A percentile compares a stretch with the other conserved stretches of the same genome.
Conservation (phyloP, 2,329 filamentous ascomycete genomes). For the Exophiala phaeomuriformis region DNA sequence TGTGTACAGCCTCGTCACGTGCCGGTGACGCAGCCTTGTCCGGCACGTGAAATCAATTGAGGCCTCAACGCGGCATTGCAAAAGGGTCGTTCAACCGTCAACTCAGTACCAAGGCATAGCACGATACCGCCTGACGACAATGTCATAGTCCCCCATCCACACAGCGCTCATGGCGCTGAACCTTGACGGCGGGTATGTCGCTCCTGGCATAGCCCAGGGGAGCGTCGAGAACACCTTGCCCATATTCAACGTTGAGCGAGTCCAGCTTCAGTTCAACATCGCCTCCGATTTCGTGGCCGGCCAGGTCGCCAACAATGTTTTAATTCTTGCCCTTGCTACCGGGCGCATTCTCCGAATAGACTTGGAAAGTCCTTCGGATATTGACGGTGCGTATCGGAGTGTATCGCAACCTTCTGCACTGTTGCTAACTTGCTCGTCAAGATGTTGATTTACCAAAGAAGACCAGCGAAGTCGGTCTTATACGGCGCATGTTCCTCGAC, state of each 20-base stretch:
- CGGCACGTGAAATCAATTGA: not conserved
- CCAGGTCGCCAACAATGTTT: constrained; percentile 94
- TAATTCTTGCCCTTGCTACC: constrained; percentile 85
- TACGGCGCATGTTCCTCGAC: constrained; percentile 93
- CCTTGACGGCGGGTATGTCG: constrained; percentile 63
- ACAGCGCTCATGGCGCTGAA: constrained; percentile 60
- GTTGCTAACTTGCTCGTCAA: constrained; percentile 33
- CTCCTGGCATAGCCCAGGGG: constrained; percentile 56
- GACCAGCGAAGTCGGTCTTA: constrained; percentile 80
- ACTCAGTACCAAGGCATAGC: not conserved
- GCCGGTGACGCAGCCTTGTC: not conserved
- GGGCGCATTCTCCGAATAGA: constrained; percentile 91
- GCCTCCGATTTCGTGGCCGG: constrained; percentile 93
- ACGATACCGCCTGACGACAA: not conserved
- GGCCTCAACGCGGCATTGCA: not conserved
- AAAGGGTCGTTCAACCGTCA: no score
- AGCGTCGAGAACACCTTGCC: constrained; percentile 59
- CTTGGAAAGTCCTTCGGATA: constrained; percentile 85
- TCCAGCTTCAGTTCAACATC: constrained; percentile 89
- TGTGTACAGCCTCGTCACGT: not conserved
- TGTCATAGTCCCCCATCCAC: constrained; percentile 7
- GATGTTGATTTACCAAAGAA: constrained; percentile 97
- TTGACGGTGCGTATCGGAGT: constrained; percentile 59
- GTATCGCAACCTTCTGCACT: not conserved
- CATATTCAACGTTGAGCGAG: constrained; percentile 89